These are phyloP conservation scores for Cyberlindnera euphorbiae DNA, from an alignment of 805 yeast species.

Conservation along the genomic window DNA sequence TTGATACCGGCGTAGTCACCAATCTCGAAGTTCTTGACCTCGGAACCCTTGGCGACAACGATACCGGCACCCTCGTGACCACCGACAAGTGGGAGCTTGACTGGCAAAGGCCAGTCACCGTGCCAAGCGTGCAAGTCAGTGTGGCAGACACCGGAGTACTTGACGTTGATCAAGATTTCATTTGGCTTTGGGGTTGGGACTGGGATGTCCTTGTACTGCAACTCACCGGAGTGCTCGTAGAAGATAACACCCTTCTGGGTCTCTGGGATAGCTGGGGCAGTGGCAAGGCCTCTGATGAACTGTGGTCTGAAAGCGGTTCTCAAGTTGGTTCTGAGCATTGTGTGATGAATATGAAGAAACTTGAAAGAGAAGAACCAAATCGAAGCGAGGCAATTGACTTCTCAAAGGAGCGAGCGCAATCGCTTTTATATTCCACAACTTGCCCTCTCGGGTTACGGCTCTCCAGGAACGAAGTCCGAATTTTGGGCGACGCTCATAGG, in stretches of 20 bases:
- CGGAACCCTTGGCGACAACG: conserved; percentile 70
- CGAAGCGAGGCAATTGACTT: neutral
- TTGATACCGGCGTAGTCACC: conserved; percentile 83
- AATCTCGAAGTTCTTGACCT: conserved; percentile 64
- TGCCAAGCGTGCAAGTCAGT: conserved; percentile 93
- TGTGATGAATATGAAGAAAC: conserved; percentile 1
- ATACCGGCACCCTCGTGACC: conserved; percentile 91
- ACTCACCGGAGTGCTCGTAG: conserved; percentile 59
- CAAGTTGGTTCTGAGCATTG: conserved; percentile 25
- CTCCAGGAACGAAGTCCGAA: neutral
- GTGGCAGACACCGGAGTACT: conserved; percentile 91
- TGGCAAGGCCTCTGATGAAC: conserved; percentile 19
- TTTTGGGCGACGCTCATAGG: neutral
- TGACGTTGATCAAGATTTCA: conserved; percentile 75
- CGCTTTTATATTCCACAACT: conserved; percentile 3
- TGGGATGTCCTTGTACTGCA: conserved; percentile 67
- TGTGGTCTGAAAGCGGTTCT: conserved; percentile 15
- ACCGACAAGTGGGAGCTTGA: conserved; percentile 74
- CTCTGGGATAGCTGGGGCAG: conserved; percentile 44
- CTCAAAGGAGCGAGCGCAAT: neutral
- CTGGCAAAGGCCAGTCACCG: conserved; percentile 85
- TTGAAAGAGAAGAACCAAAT: neutral
- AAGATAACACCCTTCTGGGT: conserved; percentile 71
- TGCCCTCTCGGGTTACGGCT: too few relatives aligned
- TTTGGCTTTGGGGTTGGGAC: conserved; percentile 76